phyloP scores from a whole-genome alignment of 1,284 basidiomycete species.

The Mycena citricolor region DNA sequence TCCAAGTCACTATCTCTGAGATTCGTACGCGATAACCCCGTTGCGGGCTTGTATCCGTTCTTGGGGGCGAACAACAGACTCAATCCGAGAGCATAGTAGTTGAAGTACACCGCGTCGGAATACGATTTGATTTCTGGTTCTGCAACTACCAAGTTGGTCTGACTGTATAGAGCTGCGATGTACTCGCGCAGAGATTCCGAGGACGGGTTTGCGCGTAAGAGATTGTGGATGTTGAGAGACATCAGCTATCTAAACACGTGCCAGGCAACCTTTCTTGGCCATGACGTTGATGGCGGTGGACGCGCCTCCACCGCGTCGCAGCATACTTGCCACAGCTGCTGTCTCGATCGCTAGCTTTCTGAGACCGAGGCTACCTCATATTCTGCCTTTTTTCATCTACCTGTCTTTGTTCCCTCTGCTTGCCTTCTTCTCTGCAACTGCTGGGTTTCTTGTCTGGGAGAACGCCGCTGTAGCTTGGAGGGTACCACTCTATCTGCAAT shows the following conservation, averaged over 20 bases:
- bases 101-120: slow-evolving; percentile 81
- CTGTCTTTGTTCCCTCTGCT: slow-evolving; percentile 61
- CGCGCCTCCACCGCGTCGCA: slow-evolving; percentile 22
- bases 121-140: slow-evolving; percentile 75
- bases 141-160: slow-evolving; percentile 23
- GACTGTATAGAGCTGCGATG: slow-evolving; percentile 40
- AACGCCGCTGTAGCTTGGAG: slow-evolving; percentile 68
- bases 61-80: slow-evolving; percentile 71
- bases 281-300: slow-evolving; percentile 14
- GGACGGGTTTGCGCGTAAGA: slow-evolving; percentile 46
- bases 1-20: slow-evolving; percentile 49
- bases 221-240: slow-evolving; percentile 33
- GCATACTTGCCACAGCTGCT: slow-evolving; percentile 21
- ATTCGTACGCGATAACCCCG: slow-evolving; percentile 45
- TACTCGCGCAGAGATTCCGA: slow-evolving; percentile 45
- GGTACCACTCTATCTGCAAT: slow-evolving; percentile 65
- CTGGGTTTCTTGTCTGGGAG: slow-evolving; percentile 73
- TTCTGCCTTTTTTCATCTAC: slow-evolving; percentile 62
- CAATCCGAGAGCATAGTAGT: slow-evolving; percentile 75
- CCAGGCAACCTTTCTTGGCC: too few species aligned
- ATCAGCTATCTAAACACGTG: too few species aligned
- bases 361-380: slow-evolving; percentile 51
- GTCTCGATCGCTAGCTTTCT: slow-evolving; percentile 31
- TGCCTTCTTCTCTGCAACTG: slow-evolving; percentile 54
- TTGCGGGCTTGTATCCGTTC: slow-evolving; percentile 58